Percentiles rank a stretch among this genome's conserved stretches.
Conservation (phyloP, 768 basidiomycete genomes). For the Suillus decipiens region DNA sequence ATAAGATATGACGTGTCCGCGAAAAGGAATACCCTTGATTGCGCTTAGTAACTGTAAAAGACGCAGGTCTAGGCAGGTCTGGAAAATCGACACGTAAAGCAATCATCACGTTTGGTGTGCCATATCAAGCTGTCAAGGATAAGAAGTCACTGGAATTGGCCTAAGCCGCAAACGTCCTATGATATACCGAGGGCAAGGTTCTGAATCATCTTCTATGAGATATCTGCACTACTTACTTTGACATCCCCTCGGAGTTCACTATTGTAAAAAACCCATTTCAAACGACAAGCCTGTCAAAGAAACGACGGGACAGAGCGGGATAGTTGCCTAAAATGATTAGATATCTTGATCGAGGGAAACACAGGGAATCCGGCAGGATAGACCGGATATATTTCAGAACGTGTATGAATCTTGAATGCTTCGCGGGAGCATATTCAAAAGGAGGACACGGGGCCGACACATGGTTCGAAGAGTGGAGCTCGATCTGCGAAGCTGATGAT, state of each 20-base stretch:
- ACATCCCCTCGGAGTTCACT: not conserved
- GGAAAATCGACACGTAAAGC: not conserved
- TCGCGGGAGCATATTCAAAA: constrained; percentile 2
- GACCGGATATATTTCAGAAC: not conserved
- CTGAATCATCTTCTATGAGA: not conserved
- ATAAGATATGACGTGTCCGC: constrained; percentile 2
- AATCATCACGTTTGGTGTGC: not conserved
- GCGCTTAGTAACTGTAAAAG: not conserved
- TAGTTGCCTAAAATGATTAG: not conserved
- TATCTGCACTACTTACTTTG: not conserved
- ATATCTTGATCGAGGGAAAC: not conserved
- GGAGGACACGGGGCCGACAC: not conserved
- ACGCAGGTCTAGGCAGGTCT: not conserved
- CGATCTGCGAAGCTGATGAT: not conserved
- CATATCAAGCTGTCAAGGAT: not conserved
- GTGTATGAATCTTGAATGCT: not conserved
- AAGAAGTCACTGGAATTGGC: not conserved
- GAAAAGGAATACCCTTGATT: constrained; percentile 3
- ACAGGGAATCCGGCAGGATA: not conserved
- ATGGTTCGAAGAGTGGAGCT: constrained; percentile 2
- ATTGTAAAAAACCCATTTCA: not conserved
- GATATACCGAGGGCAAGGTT: not conserved
- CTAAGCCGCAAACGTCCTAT: not conserved
- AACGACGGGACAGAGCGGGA: not conserved
- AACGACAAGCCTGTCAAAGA: not conserved